Conservation (phyloP, 441 rosid species). For the Kokia cookei region DNA sequence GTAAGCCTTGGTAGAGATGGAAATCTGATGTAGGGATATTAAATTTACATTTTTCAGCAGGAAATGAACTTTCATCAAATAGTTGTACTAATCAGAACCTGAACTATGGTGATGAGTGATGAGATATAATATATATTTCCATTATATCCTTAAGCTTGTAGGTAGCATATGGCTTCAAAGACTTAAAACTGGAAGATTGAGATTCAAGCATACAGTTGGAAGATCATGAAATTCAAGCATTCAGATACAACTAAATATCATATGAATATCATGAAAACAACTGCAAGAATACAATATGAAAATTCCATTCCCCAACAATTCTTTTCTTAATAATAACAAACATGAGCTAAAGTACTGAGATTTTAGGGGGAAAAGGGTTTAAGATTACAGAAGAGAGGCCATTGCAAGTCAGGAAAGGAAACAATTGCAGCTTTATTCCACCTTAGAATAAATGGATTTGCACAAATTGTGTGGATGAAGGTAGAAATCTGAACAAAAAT, state of each 20-base stretch:
- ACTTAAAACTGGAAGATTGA: not conserved
- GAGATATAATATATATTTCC: not conserved
- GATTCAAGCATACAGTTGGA: not conserved
- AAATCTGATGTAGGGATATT: not conserved
- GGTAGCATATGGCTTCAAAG: not conserved
- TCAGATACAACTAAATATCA: not conserved
- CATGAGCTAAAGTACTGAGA: conserved; percentile 16
- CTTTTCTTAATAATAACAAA: conserved; percentile 6
- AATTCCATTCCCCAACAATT: conserved; percentile 14
- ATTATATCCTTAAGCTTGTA: not conserved
- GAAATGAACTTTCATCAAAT: not conserved
- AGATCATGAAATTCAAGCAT: not conserved
- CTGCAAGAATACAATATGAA: not conserved
- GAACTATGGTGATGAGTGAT: not conserved
- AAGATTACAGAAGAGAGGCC: conserved; percentile 11
- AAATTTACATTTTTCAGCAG: conserved; percentile 6
- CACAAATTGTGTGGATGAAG: conserved; percentile 11
- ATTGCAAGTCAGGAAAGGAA: conserved; percentile 14
- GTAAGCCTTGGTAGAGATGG: not conserved
- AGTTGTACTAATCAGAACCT: not conserved
- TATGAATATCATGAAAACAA: not conserved
- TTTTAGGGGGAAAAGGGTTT: not conserved
- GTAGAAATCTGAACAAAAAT: not conserved
- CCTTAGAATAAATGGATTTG: conserved; percentile 15
- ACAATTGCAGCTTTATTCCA: conserved; percentile 24